A percentile compares a stretch with the other conserved stretches of the same genome.
Conservation (phyloP, 2,329 filamentous ascomycete species). For the Hypoxylon sp. region DNA sequence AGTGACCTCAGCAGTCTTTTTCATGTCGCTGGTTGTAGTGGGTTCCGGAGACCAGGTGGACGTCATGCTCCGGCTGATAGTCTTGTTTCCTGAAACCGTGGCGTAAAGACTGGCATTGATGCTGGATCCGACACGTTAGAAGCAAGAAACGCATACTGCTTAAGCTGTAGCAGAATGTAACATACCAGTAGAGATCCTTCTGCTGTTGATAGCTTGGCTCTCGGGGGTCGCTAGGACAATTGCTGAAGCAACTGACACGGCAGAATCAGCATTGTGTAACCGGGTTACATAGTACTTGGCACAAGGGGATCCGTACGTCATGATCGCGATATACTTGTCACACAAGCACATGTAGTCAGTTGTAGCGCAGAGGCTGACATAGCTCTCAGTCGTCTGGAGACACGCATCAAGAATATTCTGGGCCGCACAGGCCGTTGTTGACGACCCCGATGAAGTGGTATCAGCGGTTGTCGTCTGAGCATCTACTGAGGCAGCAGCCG, state of each 20-base stretch:
- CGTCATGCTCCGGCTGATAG: constrained; percentile 27
- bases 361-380: constrained; percentile 53
- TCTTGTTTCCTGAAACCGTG: constrained; percentile 39
- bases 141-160: neutral
- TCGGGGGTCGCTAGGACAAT: constrained; percentile 68
- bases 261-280: constrained; percentile 8
- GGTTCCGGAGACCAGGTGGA: constrained; percentile 11
- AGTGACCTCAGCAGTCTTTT: constrained; percentile 28
- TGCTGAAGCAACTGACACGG: constrained; percentile 70
- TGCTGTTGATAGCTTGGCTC: constrained; percentile 42
- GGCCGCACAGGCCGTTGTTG: constrained; percentile 52
- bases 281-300: neutral
- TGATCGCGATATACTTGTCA: constrained; percentile 65
- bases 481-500: constrained; percentile 44
- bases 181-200: constrained; percentile 53
- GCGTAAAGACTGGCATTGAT: constrained; percentile 51
- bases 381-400: constrained; percentile 55
- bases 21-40: constrained; percentile 23
- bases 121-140: constrained; percentile 34
- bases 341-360: constrained; percentile 67
- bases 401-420: constrained; percentile 58
- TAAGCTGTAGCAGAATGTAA: neutral
- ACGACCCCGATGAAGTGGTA: constrained; percentile 13
- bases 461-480: constrained; percentile 34
- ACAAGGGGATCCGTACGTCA: constrained; percentile 59